These are phyloP conservation scores for Eucalyptus camaldulensis DNA, from an alignment of 345 rosid species.

Conservation along the genomic window DNA sequence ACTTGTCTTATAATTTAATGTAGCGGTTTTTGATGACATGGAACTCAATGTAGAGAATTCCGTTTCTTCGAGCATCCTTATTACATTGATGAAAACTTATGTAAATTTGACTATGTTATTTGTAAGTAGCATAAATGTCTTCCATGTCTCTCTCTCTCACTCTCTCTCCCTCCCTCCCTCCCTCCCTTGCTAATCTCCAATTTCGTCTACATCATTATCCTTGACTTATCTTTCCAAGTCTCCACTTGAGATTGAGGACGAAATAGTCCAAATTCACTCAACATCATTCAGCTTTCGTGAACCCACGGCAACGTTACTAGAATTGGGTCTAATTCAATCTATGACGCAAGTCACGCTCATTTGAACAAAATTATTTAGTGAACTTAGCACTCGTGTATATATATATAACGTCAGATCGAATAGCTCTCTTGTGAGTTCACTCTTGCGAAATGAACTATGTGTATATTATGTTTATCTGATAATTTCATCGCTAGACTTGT, in stretches of 20 bases:
- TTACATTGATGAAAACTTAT: background rate
- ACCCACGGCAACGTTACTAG: background rate
- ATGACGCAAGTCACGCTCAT: background rate
- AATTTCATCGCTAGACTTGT: background rate
- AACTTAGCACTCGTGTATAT: background rate
- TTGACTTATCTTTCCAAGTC: background rate
- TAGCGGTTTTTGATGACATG: background rate
- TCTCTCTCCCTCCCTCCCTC: background rate
- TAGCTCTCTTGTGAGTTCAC: background rate
- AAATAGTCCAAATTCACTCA: background rate
- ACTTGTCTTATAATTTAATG: background rate
- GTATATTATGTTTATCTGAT: background rate
- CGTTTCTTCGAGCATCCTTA: background rate
- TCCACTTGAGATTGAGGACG: background rate
- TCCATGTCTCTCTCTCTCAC: background rate
- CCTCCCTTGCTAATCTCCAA: background rate
- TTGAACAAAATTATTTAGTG: background rate
- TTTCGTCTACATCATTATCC: background rate
- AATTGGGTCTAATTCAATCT: background rate
- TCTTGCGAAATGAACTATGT: background rate
- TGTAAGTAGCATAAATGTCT: background rate
- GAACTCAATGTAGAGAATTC: background rate
- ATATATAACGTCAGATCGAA: accelerated
- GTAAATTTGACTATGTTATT: background rate
- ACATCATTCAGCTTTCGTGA: background rate